A percentile compares a stretch with the other conserved stretches of the same genome.
phyloP scores from a whole-genome alignment of 2,329 filamentous ascomycete genomes.

The Verticillium isaacii region DNA sequence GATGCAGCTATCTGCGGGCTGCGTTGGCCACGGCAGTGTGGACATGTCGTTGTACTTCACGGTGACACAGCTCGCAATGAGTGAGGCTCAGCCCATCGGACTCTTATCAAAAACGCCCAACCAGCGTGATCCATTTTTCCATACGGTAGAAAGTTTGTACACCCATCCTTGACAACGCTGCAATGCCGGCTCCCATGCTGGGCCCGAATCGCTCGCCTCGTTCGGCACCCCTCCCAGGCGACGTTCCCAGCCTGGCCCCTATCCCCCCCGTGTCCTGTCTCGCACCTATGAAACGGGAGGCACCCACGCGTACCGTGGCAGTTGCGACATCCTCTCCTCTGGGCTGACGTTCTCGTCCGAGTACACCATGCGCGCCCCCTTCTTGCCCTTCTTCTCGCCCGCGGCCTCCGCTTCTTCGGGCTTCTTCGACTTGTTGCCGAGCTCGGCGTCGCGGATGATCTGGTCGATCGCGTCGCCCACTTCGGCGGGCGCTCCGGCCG shows the following conservation, averaged over 20 bases:
- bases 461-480: conserved; percentile 59
- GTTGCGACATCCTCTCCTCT: conserved; percentile 81
- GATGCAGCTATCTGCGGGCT: too few species aligned
- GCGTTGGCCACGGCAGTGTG: too few species aligned
- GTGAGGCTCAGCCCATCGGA: background rate
- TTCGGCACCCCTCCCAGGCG: too few species aligned
- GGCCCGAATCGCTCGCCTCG: background rate
- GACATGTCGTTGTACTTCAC: too few species aligned
- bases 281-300: conserved; percentile 22
- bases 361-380: conserved; percentile 72
- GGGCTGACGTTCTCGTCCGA: conserved; percentile 74
- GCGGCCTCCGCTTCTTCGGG: conserved; percentile 32
- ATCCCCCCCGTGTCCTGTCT: background rate
- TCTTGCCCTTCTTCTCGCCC: conserved; percentile 60
- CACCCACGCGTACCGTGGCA: conserved; percentile 70
- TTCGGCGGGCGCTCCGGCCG: conserved; percentile 25
- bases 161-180: background rate
- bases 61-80: too few species aligned
- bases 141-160: background rate
- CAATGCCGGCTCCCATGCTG: background rate
- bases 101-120: background rate
- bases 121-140: background rate
- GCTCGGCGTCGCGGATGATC: conserved; percentile 60
- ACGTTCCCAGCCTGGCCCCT: background rate
- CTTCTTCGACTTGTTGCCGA: conserved; percentile 48